Evolutionary conservation across 768 basidiomycete genomes (phyloP).

Genomic region (Holtermanniella nyarrowii): DNA sequence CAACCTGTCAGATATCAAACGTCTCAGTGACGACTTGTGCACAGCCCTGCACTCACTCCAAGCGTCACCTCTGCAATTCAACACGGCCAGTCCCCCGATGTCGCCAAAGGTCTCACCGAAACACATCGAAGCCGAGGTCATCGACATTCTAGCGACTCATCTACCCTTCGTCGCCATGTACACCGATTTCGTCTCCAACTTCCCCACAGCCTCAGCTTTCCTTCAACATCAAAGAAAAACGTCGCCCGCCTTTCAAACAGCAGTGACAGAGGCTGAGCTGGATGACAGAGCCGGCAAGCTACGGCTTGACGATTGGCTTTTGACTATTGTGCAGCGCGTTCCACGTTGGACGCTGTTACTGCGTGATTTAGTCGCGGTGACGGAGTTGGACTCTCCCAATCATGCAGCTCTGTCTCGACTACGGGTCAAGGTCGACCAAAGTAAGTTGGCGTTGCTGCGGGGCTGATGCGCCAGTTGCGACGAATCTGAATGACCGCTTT

Average conservation of each 20-base stretch:
- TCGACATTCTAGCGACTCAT: slow-evolving; percentile 55
- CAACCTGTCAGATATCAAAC: background rate
- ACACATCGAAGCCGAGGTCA: too few relatives aligned
- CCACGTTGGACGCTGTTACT: slow-evolving; percentile 75
- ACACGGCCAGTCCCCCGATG: too few relatives aligned
- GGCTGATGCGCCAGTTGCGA: slow-evolving; percentile 50
- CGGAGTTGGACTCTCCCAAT: slow-evolving; percentile 58
- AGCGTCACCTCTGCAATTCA: background rate
- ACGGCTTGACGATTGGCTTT: slow-evolving; percentile 70
- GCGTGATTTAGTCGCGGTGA: slow-evolving; percentile 59
- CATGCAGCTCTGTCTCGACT: slow-evolving; percentile 53
- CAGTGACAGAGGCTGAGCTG: slow-evolving; percentile 56
- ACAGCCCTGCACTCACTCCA: background rate
- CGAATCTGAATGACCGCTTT: slow-evolving; percentile 66
- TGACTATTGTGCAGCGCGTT: slow-evolving; percentile 78
- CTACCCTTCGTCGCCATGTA: slow-evolving; percentile 83
- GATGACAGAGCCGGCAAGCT: slow-evolving; percentile 64
- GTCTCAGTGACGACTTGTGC: background rate
- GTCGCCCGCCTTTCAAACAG: slow-evolving; percentile 52
- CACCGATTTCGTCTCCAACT: slow-evolving; percentile 71
- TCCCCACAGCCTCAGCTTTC: slow-evolving; percentile 55
- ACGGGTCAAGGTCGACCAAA: slow-evolving; percentile 62
- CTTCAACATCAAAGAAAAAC: slow-evolving; percentile 47
- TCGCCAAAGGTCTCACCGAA: too few relatives aligned
- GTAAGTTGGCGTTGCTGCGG: slow-evolving; percentile 43